These are phyloP conservation scores for Colletotrichum sojae DNA, from an alignment of 2,329 filamentous ascomycete genomes.

Conservation along the genomic window DNA sequence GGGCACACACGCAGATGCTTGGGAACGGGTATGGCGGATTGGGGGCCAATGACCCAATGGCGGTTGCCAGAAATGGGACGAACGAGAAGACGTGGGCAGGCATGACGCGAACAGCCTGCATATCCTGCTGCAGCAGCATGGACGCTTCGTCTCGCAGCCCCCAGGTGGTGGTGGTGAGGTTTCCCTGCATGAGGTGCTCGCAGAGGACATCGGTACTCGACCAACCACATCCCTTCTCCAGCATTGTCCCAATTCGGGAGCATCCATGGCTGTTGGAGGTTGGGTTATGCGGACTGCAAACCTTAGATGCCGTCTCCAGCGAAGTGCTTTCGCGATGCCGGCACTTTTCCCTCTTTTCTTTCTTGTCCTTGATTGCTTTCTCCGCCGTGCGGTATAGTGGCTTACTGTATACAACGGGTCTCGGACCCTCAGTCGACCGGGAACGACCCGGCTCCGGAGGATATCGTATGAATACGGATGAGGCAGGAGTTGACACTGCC, in stretches of 20 bases:
- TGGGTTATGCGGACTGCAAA: constrained; percentile 21
- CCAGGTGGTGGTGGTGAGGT: constrained; percentile 20
- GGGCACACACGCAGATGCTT: constrained; percentile 33
- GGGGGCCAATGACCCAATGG: constrained; percentile 23
- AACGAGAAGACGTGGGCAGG: constrained; percentile 18
- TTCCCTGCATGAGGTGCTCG: constrained; percentile 5
- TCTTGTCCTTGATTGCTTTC: constrained; percentile 3
- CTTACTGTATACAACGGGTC: constrained; percentile 2
- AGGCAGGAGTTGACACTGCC: neutral
- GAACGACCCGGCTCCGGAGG: neutral
- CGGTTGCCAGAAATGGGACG: constrained; percentile 20
- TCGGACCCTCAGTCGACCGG: neutral
- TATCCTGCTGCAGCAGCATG: constrained; percentile 18
- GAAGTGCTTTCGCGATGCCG: constrained; percentile 28
- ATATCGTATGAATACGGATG: neutral
- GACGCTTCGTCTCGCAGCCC: constrained; percentile 31
- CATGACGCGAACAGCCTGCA: constrained; percentile 24
- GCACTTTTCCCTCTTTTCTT: constrained; percentile 1
- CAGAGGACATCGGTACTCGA: constrained; percentile 20
- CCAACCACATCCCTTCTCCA: constrained; percentile 5
- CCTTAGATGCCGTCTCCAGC: constrained; percentile 17
- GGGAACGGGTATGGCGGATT: neutral
- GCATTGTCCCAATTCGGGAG: constrained; percentile 20
- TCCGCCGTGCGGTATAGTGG: neutral
- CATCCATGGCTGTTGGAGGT: constrained; percentile 8